These are phyloP conservation scores for Gyrodon lividus DNA, from an alignment of 768 basidiomycete genomes.

Conservation along the genomic window DNA sequence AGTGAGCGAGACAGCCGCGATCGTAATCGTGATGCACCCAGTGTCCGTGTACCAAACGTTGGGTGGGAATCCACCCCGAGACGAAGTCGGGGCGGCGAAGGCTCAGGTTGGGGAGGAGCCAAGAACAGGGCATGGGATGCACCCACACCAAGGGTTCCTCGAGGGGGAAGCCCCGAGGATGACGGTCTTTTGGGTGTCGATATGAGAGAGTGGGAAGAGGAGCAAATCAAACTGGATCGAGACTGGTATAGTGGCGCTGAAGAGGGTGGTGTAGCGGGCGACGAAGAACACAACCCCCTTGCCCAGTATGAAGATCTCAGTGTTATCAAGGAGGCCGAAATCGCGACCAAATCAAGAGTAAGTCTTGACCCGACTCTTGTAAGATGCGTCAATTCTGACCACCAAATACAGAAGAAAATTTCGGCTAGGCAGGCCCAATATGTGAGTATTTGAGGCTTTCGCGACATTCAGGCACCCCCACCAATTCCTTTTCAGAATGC, in stretches of 20 bases:
- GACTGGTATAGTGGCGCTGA: slow-evolving; percentile 97
- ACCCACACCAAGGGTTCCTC: slow-evolving; percentile 68
- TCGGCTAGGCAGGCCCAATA: slow-evolving; percentile 97
- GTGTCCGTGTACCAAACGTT: slow-evolving; percentile 87
- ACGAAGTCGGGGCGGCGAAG: slow-evolving; percentile 50
- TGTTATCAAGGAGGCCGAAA: slow-evolving; percentile 65
- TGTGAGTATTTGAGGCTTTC: slow-evolving; percentile 44
- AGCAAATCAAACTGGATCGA: slow-evolving; percentile 85
- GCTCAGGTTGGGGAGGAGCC: slow-evolving; percentile 61
- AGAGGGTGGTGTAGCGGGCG: slow-evolving; percentile 80
- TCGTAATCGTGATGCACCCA: slow-evolving; percentile 63
- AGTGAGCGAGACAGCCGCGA: slow-evolving; percentile 45
- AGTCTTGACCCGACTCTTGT: slow-evolving; percentile 23
- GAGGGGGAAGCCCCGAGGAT: slow-evolving; percentile 71
- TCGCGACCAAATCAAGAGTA: slow-evolving; percentile 73
- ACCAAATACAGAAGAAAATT: slow-evolving; percentile 63
- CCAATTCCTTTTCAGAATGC: slow-evolving; percentile 63
- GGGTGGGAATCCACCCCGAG: slow-evolving; percentile 95
- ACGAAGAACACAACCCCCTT: slow-evolving; percentile 91
- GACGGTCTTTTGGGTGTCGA: slow-evolving; percentile 65
- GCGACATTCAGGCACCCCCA: slow-evolving; percentile 7
- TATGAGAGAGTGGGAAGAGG: slow-evolving; percentile 94
- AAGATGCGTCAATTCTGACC: slow-evolving; percentile 16
- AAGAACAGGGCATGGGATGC: slow-evolving; percentile 72
- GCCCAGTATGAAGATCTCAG: slow-evolving; percentile 89